Conservation (phyloP, 371 early-diverging fungal species). For the Saksenaea vasiformis region DNA sequence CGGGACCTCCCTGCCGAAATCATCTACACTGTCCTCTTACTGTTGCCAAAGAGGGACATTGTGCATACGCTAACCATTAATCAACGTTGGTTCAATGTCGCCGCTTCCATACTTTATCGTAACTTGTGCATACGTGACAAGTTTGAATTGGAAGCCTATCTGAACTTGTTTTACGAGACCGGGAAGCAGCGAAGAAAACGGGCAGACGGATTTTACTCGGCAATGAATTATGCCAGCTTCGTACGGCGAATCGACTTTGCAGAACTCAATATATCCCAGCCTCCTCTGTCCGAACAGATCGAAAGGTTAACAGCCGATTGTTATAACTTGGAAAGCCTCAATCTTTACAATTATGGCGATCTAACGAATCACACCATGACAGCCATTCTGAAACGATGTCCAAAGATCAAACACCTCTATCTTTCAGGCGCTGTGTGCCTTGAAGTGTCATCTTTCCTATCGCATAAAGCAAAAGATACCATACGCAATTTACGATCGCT, state of each 20-base stretch:
- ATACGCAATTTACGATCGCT: background rate
- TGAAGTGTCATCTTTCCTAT: background rate
- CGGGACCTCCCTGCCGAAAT: background rate
- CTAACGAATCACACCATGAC: background rate
- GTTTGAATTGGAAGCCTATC: background rate
- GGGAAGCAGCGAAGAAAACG: background rate
- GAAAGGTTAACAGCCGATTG: background rate
- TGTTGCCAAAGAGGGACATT: background rate
- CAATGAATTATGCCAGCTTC: background rate
- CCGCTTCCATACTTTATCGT: background rate
- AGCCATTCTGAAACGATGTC: background rate
- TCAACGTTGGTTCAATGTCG: background rate
- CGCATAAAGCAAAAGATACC: background rate
- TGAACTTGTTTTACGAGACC: background rate
- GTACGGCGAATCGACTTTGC: background rate
- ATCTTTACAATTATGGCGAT: background rate
- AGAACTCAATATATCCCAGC: background rate
- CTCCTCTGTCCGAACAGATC: background rate
- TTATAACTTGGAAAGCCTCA: background rate
- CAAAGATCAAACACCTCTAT: background rate
- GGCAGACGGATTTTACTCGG: background rate
- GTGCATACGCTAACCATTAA: background rate
- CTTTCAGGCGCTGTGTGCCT: background rate
- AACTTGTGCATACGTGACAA: background rate
- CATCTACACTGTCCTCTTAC: background rate